A percentile compares a stretch with the other conserved stretches of the same genome.
phyloP scores from a whole-genome alignment of 1,139 yeast species.

The Yamadazyma epiphylla region DNA sequence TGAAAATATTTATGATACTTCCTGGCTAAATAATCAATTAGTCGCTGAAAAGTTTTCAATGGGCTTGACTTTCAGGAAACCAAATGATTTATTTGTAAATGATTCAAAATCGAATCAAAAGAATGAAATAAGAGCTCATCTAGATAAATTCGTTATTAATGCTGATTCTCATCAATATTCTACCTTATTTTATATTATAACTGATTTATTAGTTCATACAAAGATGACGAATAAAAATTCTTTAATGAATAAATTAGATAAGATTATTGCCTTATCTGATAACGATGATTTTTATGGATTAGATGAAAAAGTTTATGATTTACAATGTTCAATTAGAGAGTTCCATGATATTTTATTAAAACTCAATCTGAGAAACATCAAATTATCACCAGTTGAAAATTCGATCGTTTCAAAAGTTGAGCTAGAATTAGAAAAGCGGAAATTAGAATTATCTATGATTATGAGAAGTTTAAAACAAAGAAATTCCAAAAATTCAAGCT shows the following conservation, averaged over 20 bases:
- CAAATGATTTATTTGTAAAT: conserved; percentile 53
- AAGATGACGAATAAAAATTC: conserved; percentile 56
- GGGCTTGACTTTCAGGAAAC: conserved; percentile 59
- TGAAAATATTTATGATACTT: conserved; percentile 73
- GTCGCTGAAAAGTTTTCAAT: conserved; percentile 63
- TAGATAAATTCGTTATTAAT: conserved; percentile 65
- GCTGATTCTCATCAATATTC: conserved; percentile 76
- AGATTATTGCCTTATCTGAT: conserved; percentile 66
- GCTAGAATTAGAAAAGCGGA: conserved; percentile 53
- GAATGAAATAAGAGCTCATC: conserved; percentile 45
- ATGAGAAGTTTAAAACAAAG: conserved; percentile 65
- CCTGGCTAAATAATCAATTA: conserved; percentile 50
- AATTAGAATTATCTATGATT: conserved; percentile 58
- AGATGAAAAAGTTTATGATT: conserved; percentile 44
- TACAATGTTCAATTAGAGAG: conserved; percentile 55
- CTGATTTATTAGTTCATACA: conserved; percentile 62
- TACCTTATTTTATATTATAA: conserved; percentile 58
- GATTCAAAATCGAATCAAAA: conserved; percentile 15
- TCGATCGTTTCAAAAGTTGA: conserved; percentile 39
- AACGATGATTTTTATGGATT: conserved; percentile 57
- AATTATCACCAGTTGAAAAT: conserved; percentile 20
- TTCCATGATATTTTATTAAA: conserved; percentile 43
- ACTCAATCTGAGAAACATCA: conserved; percentile 28
- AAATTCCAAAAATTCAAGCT: conserved; percentile 28
- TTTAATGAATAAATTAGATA: conserved; percentile 58